A percentile compares a stretch with the other conserved stretches of the same genome.
Evolutionary conservation across 2,329 filamentous ascomycete genomes (phyloP).

Genomic region (Microdochium trichocladiopsis): DNA sequence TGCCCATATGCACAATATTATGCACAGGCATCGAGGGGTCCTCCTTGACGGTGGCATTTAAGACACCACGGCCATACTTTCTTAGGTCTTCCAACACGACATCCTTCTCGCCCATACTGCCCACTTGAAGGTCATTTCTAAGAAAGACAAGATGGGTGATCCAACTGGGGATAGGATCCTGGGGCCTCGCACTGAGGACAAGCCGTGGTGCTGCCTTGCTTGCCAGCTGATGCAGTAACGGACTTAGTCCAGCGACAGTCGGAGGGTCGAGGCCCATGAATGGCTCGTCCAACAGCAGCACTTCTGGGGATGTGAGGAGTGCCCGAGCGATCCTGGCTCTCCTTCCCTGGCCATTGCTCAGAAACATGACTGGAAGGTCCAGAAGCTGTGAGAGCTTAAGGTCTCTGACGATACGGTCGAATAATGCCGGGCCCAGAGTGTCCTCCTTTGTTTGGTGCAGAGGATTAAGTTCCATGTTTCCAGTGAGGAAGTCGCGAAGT

Average conservation of each 20-base stretch:
- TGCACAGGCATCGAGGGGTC: constrained; percentile 41
- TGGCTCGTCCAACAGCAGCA: constrained; percentile 84
- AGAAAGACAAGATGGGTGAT: constrained; percentile 77
- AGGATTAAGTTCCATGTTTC: constrained; percentile 78
- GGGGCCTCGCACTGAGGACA: constrained; percentile 71
- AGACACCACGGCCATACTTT: constrained; percentile 39
- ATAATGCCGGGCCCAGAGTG: constrained; percentile 36
- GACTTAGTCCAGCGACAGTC: constrained; percentile 65
- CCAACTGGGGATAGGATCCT: constrained; percentile 85
- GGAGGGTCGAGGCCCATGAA: constrained; percentile 94
- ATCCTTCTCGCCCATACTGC: constrained; percentile 57
- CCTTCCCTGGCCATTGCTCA: constrained; percentile 90
- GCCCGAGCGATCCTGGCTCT: constrained; percentile 84
- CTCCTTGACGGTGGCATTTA: constrained; percentile 32
- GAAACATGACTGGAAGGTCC: constrained; percentile 75
- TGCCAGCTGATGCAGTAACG: constrained; percentile 62
- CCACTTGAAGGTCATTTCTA: constrained; percentile 58
- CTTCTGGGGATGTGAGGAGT: constrained; percentile 68
- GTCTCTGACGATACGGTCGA: constrained; percentile 61
- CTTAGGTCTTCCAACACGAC: constrained; percentile 50
- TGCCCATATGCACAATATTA: constrained; percentile 42
- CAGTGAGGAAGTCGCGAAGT: constrained; percentile 71
- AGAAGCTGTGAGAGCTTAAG: constrained; percentile 63
- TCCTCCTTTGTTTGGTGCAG: constrained; percentile 42
- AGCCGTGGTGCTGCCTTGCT: constrained; percentile 61